Base-by-base conservation (phyloP, 305 asterid species). In the Nicotiana rustica region DNA sequence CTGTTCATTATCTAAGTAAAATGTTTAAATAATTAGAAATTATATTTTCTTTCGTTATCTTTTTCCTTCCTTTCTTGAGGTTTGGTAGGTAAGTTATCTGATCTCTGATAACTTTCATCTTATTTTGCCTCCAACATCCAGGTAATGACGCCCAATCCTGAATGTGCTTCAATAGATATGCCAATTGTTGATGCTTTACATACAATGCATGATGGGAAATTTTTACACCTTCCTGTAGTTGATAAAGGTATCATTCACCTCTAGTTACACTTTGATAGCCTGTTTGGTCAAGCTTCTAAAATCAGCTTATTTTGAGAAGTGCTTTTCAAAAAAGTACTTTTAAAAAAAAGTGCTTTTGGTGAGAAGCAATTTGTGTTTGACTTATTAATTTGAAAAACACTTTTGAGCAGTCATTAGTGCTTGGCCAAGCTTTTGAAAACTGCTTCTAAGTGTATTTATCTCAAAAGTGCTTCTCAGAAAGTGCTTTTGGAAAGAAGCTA, bases 101-200 rank as follows among this genome's bases (percentile, higher is more conserved):
- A 52, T 60, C 49, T 61, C 29, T 78, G 41, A 52, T 29, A 47
- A 52, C 57, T 44, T 80, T 3, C 60, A 19, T 80, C n/a, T 65
- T 81, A 36, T 31, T 21, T 62, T 56, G 57, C 77, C 68, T 35
- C 73, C 78, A 78, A 83, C 71, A 78, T 80, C 44, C 83, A 97
- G 99, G 98, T 95, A 85, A 95, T 97, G 98, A 93, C 98, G 65
- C 94, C 97, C 64, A 97, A 92, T 86, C 99, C 99, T 60, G 98
- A 97, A 90, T 95, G 98, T 88, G 97, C 97, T 57, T 88, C 92
- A 38, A 79, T 93, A 47, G 98, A 93, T 87, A 88, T 96, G 77
- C 92, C 98, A 68, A 97, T 97, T 82, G 98, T 97, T 70, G 98
- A 97, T 86, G 99, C 99, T 85, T 93, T 97, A 89, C 99, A 95